Evolutionary conservation across 768 basidiomycete genomes (phyloP), one percentile per base, ranked within the genome.

Genomic region (Porphyrellus cyaneotinctus): DNA sequence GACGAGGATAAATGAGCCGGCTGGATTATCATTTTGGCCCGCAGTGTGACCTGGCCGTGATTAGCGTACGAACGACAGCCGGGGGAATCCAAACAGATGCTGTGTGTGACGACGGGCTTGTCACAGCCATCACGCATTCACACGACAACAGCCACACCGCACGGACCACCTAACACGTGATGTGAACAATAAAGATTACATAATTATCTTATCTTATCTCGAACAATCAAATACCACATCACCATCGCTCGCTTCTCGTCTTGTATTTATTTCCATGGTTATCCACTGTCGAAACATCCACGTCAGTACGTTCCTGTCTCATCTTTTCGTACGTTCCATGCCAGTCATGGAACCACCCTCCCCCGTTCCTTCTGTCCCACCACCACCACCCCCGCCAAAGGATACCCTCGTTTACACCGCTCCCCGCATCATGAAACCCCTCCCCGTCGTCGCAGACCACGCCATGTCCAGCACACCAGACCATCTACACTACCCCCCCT

Each of bases 11-110:
- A 49, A 18, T 57, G 48, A 26, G 58, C 51, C 53, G 66, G 52
- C 23, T 59, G 58, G 61, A 54, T 68, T 59, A 66, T 70, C 64
- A 66, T 62, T 58, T 59, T 67, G 68, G 68, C 57, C 67, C 65
- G 66, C 67, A 69, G 67, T 66, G 58, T 64, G 67, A 67, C 65
- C 65, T 64, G 56, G 55, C 68, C 65, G 64, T 70, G 66, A 69
- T 67, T 67, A 69, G 66, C 66, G 66, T 67, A 67, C 56, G 66
- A 48, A 67, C 65, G 65, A 67, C 66, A 68, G 66, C 67, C 67
- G 67, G 67, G 64, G 64, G 64, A 64, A 64, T 65, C 63, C 60
- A 66, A 53, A 58, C 65, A 22, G 53, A 64, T 56, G 55, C 60
- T 62, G 66, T 69, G 60, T 62, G 66, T 69, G 60, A 67, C 68